Evolutionary conservation across 2,329 filamentous ascomycete species (phyloP).

Genomic region (Fusarium chuoi): DNA sequence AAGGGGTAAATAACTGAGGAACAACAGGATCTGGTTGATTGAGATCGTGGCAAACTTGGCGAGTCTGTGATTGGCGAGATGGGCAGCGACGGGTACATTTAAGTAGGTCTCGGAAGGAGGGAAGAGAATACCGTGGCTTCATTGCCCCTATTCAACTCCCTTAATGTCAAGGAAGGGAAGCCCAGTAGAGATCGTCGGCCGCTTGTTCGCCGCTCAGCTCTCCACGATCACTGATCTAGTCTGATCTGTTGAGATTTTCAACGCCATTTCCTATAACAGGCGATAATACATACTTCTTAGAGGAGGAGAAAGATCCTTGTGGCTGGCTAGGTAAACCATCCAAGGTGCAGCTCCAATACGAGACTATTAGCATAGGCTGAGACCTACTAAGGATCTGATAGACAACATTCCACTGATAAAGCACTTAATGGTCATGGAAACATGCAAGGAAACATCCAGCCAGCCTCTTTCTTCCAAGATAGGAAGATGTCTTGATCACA

Average conservation of each 20-base stretch:
- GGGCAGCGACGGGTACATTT: too few relatives aligned
- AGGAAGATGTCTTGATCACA: background rate
- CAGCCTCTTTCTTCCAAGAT: background rate
- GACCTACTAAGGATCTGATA: background rate
- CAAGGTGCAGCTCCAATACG: background rate
- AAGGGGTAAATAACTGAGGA: too few relatives aligned
- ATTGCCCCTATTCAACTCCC: too few relatives aligned
- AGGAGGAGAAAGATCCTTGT: fast-evolving
- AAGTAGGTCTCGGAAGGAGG: too few relatives aligned
- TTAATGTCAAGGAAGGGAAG: too few relatives aligned
- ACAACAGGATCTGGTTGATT: too few relatives aligned
- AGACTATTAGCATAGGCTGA: background rate
- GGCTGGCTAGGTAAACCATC: background rate
- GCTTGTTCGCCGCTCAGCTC: background rate
- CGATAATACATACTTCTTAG: background rate
- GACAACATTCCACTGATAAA: too few relatives aligned
- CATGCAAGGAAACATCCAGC: background rate
- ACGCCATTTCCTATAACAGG: background rate
- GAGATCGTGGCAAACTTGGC: too few relatives aligned
- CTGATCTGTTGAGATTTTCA: too few relatives aligned
- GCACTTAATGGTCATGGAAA: too few relatives aligned
- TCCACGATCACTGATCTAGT: background rate
- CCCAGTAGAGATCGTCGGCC: background rate
- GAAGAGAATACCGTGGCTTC: too few relatives aligned
- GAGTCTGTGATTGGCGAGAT: too few relatives aligned